Evolutionary conservation across 768 basidiomycete species (phyloP), one percentile per base, ranked within the genome.

Genomic region (Auriculariales sp.): DNA sequence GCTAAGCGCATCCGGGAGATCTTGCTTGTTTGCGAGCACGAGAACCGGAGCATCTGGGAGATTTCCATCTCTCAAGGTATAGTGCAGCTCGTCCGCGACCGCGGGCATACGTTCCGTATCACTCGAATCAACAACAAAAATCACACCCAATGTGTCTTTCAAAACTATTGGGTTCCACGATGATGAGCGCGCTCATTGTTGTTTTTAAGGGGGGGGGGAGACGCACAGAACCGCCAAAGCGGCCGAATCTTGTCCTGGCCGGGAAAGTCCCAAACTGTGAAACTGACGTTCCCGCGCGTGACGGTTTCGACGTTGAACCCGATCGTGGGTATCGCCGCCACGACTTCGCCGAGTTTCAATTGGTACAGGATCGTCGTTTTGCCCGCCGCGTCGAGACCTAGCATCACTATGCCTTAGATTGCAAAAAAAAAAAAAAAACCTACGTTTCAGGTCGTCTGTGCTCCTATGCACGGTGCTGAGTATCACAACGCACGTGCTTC

Each of bases 201-300:
- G n/a, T n/a, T n/a, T n/a, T n/a, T n/a, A n/a, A n/a, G n/a, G n/a
- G n/a, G n/a, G n/a, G n/a, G n/a, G n/a, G n/a, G n/a, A n/a, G n/a
- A n/a, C n/a, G n/a, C n/a, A n/a, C n/a, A n/a, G n/a, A n/a, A n/a
- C n/a, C n/a, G n/a, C 69, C 67, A 70, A 47, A 75, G 64, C 28
- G 67, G 66, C 22, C 66, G 55, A 48, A 71, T 66, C 54, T 71
- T 71, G 57, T 67, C 70, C 56, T 77, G 77, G 22, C 77, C 78
- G 57, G 80, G 81, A 49, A 78, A 64, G 62, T 82, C 79, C 80
- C 78, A 82, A 3, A 73, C 73, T 12, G 68, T 72, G 60, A 78
- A 71, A 35, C 66, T 71, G 66, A 70, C 59, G 61, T 67, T 66
- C 65, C 72, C 71, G 63, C 72, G 73, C 56, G 70, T 68, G 36